Base-by-base conservation (phyloP, 1,284 basidiomycete genomes). In the Erythrobasidium hasegawianum region DNA sequence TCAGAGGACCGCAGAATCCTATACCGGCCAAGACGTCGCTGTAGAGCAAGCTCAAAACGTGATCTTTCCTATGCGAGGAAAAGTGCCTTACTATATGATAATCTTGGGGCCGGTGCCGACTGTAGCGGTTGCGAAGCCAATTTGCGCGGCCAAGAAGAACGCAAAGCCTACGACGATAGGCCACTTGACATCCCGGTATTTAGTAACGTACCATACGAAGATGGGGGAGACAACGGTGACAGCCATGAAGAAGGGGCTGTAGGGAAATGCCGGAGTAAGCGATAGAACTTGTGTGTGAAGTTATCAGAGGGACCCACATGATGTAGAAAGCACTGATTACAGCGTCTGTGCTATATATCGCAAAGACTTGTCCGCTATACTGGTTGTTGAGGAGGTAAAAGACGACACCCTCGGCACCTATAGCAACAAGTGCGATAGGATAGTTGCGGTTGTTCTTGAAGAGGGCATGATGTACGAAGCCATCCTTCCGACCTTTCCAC, bases 381-480 rank as follows among this genome's bases (percentile, higher is more conserved):
- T 41, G 45, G 33, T 41, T 57, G 38, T 43, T 57, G 24, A 40
- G 26, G 2, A 24, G n/a, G 22, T 14, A 22, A 20, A 40, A 41
- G 11, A 24, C 18, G 38, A 22, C 55, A 57, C 38, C 16, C 18
- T 24, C 9, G 26, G 33, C 8, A 39, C 40, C 55, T 39, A 18
- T 41, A 39, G 72, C 70, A 7, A 70, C 38, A 10, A 69, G 57
- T 14, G 71, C 72, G 18, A 72, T 68, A 10, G 68, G 69, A 29
- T 72, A 67, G 1, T 72, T 72, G 1, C 72, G 43, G 43, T 73
- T 64, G 33, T 11, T 4, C 24, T 58, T 62, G 60, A 72, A 69
- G 1, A 73, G 49, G 2, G 69, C 62, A 59, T 72, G 67, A 24
- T 72, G 69, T 29, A 71, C 71, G 24, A 71, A 72, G 14, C 72